A percentile compares a stretch with the other conserved stretches of the same genome.
These are phyloP conservation scores for Pythium utonaiense DNA, from an alignment of 352 stramenopile genomes.

Conservation along the genomic window DNA sequence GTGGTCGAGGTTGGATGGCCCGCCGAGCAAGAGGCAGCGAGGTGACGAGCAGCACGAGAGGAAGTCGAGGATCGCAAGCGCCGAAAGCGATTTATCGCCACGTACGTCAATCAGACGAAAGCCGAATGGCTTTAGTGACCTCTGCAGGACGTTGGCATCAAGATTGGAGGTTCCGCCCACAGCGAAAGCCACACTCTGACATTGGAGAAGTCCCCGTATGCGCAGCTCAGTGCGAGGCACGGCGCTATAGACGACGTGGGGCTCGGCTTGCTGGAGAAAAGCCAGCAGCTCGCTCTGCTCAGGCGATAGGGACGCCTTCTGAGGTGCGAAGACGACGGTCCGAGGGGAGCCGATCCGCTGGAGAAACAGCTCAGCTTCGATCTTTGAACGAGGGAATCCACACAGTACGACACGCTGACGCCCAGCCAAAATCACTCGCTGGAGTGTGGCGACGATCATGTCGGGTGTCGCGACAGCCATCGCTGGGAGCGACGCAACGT, in stretches of 20 bases:
- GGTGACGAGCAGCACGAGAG: background rate
- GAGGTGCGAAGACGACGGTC: constrained; percentile 2
- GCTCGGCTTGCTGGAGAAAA: background rate
- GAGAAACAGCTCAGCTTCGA: constrained; percentile 7
- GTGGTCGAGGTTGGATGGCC: constrained; percentile 23
- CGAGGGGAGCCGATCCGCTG: background rate
- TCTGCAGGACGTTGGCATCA: background rate
- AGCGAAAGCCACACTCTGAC: constrained; percentile 3
- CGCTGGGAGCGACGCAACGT: background rate
- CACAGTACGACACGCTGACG: constrained; percentile 10
- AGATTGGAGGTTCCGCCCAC: constrained; percentile 9
- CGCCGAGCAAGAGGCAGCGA: constrained; percentile 37
- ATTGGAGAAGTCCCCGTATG: constrained; percentile 1
- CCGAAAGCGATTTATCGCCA: background rate
- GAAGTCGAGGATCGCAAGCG: background rate
- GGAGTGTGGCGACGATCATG: background rate
- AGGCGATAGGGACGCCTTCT: background rate
- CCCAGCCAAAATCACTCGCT: background rate
- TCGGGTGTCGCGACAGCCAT: background rate
- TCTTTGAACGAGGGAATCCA: constrained; percentile 11
- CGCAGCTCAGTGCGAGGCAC: background rate
- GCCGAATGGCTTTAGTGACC: background rate
- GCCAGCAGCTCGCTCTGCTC: background rate
- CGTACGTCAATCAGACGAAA: constrained; percentile 14
- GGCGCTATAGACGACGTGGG: constrained; percentile 14